These are phyloP conservation scores for Chaetomiaceae sp. DNA, from an alignment of 2,329 filamentous ascomycete species.

Conservation along the genomic window DNA sequence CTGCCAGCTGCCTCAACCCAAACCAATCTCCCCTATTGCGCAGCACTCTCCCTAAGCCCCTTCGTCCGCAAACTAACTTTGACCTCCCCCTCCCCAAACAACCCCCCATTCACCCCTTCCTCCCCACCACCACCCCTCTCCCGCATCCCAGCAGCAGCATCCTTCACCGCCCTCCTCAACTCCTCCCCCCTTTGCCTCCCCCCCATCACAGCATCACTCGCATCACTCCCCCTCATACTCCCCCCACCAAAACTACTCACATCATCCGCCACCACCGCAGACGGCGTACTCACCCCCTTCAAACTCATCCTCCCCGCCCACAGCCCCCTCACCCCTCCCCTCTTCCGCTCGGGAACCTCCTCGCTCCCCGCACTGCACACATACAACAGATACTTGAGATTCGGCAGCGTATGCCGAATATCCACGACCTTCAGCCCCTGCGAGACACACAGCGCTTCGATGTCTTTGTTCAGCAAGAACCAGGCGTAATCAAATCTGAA, in stretches of 20 bases:
- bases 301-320: constrained; percentile 43
- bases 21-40: neutral
- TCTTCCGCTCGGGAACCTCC: constrained; percentile 57
- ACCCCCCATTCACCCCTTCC: constrained; percentile 6
- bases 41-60: constrained; percentile 45
- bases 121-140: neutral
- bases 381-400: constrained; percentile 88
- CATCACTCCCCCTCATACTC: constrained; percentile 41
- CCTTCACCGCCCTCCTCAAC: constrained; percentile 36
- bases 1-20: no score
- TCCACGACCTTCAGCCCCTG: constrained; percentile 79
- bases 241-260: constrained; percentile 36
- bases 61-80: constrained; percentile 53
- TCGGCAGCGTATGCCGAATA: constrained; percentile 86
- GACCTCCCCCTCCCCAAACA: constrained; percentile 40
- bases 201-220: constrained; percentile 40
- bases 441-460: constrained; percentile 63
- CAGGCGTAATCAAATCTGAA: constrained; percentile 96
- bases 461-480: constrained; percentile 94
- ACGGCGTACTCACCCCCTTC: constrained; percentile 28
- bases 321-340: constrained; percentile 56
- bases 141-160: constrained; percentile 16
- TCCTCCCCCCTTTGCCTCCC: constrained; percentile 40
- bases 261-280: constrained; percentile 28
- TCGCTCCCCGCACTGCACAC: constrained; percentile 76